Base-by-base conservation (phyloP, 2,329 filamentous ascomycete genomes). In the Neonectria ditissima region DNA sequence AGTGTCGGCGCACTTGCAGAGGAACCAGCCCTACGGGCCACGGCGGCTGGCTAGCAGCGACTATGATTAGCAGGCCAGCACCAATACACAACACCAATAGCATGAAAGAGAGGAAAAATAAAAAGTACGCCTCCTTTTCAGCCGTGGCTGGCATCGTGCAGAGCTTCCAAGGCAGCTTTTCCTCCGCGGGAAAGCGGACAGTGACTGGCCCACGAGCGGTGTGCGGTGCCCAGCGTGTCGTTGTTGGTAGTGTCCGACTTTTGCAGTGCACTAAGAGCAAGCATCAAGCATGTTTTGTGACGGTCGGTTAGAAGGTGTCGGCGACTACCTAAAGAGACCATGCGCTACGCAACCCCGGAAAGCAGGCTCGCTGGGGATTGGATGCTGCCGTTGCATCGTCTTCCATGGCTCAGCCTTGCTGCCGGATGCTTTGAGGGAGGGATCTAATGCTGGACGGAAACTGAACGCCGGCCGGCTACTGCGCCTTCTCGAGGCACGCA, bases 1-100 rank as follows among this genome's bases (percentile, higher is more conserved):
- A 41, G n/a, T 51, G 48, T 48, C 50, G 56, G 45, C n/a, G 48
- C 41, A 30, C n/a, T 54, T 51, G 52, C 18, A 37, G 4, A 44
- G 53, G 44, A 57, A 63, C 55, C 68, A 72, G 69, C 69, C 69
- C 69, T 72, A 72, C 34, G 59, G 66, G 60, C 62, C 64, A 72
- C 64, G 41, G 64, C 66, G 66, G 58, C 54, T 60, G 47, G 26
- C n/a, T 26, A 47, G 44, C 44, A 47, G 22, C 24, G 3, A n/a
- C 30, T 24, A 24, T 14, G 11, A 32, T 32, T 20, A 50, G 4
- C 13, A 50, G n/a, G n/a, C n/a, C 47, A n/a, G n/a, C 30, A 22
- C 26, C n/a, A 8, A 8, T n/a, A n/a, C 18, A 50, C 10, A 50
- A 32, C 37, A 41, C 37, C 11, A 20, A 41, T n/a, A 20, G n/a